phyloP scores from a whole-genome alignment of 768 basidiomycete species.

The Dacryopinax spathularia region DNA sequence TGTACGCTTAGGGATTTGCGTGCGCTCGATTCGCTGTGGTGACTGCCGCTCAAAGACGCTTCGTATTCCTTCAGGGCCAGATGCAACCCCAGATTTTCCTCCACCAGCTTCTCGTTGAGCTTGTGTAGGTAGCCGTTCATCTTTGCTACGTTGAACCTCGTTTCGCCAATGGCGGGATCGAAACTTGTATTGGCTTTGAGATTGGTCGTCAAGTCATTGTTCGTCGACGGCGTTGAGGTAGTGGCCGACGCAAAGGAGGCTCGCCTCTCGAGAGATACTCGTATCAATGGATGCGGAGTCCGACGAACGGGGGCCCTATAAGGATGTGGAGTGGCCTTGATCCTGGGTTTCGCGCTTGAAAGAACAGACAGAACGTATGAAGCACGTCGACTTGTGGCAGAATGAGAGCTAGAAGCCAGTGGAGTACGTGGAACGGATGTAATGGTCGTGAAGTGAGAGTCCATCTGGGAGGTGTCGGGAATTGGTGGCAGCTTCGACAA shows the following conservation, averaged over 20 bases:
- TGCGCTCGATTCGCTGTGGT: background rate
- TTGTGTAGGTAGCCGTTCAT: constrained; percentile 76
- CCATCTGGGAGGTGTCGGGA: background rate
- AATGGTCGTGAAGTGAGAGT: background rate
- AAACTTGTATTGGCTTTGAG: background rate
- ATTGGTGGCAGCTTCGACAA: background rate
- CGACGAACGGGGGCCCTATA: background rate
- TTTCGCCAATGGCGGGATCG: background rate
- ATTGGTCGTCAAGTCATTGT: background rate
- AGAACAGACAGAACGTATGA: background rate
- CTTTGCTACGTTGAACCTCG: constrained; percentile 65
- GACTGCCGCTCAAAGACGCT: constrained; percentile 15
- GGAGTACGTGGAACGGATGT: background rate
- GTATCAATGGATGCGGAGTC: background rate
- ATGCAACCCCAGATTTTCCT: constrained; percentile 28
- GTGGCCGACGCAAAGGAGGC: background rate
- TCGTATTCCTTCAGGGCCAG: constrained; percentile 28
- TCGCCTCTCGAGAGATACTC: background rate
- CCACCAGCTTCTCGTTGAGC: constrained; percentile 28
- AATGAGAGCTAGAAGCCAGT: background rate
- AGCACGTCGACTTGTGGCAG: background rate
- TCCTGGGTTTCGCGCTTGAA: background rate
- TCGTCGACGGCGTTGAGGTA: background rate
- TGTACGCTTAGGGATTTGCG: background rate
- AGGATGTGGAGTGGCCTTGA: background rate